Conservation (phyloP, 2,329 filamentous ascomycete genomes). For the Neofusicoccum cordaticola region DNA sequence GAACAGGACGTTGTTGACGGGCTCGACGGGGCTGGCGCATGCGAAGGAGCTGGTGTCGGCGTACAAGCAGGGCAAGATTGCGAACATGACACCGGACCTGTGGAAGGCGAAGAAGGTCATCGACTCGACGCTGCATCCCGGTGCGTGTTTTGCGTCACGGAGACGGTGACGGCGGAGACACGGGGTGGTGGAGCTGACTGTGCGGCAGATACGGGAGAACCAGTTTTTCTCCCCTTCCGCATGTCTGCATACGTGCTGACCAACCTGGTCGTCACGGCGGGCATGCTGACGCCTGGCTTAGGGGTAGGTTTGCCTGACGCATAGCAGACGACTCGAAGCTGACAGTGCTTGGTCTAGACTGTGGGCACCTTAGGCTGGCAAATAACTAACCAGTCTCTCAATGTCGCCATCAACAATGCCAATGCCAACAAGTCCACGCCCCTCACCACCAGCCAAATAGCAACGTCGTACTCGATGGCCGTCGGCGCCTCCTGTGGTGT, state of each 20-base stretch:
- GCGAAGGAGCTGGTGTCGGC: conserved; percentile 77
- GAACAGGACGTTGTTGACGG: conserved; percentile 80
- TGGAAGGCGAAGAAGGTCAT: conserved; percentile 97
- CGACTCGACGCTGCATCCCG: conserved; percentile 92
- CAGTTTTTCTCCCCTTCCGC: conserved; percentile 90
- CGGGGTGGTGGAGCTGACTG: conserved; percentile 21
- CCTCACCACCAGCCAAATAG: conserved; percentile 73
- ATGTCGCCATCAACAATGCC: conserved; percentile 95
- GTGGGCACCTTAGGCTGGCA: conserved; percentile 90
- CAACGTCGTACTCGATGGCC: conserved; percentile 86
- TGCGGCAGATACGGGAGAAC: conserved; percentile 76
- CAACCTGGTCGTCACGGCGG: conserved; percentile 90
- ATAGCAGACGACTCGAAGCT: not conserved
- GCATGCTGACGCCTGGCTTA: conserved; percentile 92
- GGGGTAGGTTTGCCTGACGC: conserved; percentile 48
- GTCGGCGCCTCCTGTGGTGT: conserved; percentile 93
- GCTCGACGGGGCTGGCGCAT: conserved; percentile 72
- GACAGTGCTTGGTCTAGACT: conserved; percentile 50
- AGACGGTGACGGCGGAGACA: not conserved
- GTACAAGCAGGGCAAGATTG: conserved; percentile 81
- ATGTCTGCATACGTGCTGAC: conserved; percentile 96
- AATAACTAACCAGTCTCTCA: conserved; percentile 93
- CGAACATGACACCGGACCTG: conserved; percentile 81
- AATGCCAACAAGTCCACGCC: conserved; percentile 98
- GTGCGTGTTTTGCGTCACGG: conserved; percentile 46